Conservation (phyloP, 2,329 filamentous ascomycete genomes). For the Aureobasidium sp. region DNA sequence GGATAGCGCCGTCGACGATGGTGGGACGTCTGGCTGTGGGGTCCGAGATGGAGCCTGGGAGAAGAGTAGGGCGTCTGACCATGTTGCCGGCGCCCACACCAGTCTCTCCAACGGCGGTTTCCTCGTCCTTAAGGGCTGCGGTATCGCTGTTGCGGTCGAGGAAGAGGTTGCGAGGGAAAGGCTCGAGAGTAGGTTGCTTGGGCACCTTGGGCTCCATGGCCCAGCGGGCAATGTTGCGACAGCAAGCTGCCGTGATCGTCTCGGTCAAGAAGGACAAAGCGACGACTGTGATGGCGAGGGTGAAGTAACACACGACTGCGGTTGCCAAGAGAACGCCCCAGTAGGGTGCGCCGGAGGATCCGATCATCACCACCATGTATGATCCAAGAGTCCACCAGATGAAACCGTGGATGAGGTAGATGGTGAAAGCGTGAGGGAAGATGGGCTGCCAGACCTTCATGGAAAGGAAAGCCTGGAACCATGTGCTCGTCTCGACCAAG, state of each 20-base stretch:
- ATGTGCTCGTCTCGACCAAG: slow-evolving; percentile 31
- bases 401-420: slow-evolving; percentile 43
- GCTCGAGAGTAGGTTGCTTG: slow-evolving; percentile 21
- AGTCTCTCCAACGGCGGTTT: not conserved
- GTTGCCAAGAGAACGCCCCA: slow-evolving; percentile 31
- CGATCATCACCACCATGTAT: slow-evolving; percentile 32
- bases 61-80: not conserved
- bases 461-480: slow-evolving; percentile 37
- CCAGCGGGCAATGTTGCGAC: slow-evolving; percentile 23
- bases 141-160: slow-evolving; percentile 13
- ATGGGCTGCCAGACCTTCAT: slow-evolving; percentile 34
- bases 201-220: slow-evolving; percentile 23
- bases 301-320: slow-evolving; percentile 31
- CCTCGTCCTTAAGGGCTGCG: not conserved
- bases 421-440: slow-evolving; percentile 45
- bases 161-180: slow-evolving; percentile 22
- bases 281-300: slow-evolving; percentile 18
- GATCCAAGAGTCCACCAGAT: slow-evolving; percentile 40
- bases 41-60: not conserved
- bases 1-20: not conserved
- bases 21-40: not conserved
- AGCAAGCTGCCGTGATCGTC: slow-evolving; percentile 6
- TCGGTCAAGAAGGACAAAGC: slow-evolving; percentile 10
- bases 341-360: slow-evolving; percentile 27
- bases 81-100: not conserved